phyloP scores from a whole-genome alignment of 2,329 filamentous ascomycete species.

The Davidsoniella neocaledoniae region DNA sequence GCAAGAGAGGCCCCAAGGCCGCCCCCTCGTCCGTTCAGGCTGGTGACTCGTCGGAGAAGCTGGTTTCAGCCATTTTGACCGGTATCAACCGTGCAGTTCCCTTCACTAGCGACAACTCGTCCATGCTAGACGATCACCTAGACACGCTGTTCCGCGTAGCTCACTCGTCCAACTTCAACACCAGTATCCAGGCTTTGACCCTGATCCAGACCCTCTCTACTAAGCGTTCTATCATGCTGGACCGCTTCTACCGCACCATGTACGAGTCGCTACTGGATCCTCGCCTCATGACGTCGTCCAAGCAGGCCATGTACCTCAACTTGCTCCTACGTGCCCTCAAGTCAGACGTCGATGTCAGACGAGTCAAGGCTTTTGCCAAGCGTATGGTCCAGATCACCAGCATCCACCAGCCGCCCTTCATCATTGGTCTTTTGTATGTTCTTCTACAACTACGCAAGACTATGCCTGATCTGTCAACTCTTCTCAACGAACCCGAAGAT shows the following conservation, averaged over 20 bases:
- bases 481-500: slow-evolving; percentile 68
- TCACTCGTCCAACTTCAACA: slow-evolving; percentile 98
- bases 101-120: slow-evolving; percentile 58
- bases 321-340: slow-evolving; percentile 78
- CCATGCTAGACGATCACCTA: slow-evolving; percentile 67
- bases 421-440: slow-evolving; percentile 83
- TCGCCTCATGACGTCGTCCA: slow-evolving; percentile 74
- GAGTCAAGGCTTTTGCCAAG: slow-evolving; percentile 93
- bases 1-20: slow-evolving; percentile 12
- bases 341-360: slow-evolving; percentile 72
- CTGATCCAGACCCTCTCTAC: slow-evolving; percentile 83
- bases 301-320: slow-evolving; percentile 90
- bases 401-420: slow-evolving; percentile 81
- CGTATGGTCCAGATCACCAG: slow-evolving; percentile 74
- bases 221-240: slow-evolving; percentile 62
- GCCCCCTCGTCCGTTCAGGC: slow-evolving; percentile 3
- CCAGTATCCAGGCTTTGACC: slow-evolving; percentile 85
- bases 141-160: slow-evolving; percentile 92
- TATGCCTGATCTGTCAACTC: slow-evolving; percentile 63
- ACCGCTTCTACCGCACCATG: slow-evolving; percentile 86
- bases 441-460: slow-evolving; percentile 62
- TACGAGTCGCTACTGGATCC: slow-evolving; percentile 92
- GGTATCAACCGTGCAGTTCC: slow-evolving; percentile 94
- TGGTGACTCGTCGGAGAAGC: slow-evolving; percentile 43
- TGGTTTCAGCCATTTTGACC: slow-evolving; percentile 79